These are phyloP conservation scores for Lonicera japonica DNA, from an alignment of 129 eudicot species.

Conservation along the genomic window DNA sequence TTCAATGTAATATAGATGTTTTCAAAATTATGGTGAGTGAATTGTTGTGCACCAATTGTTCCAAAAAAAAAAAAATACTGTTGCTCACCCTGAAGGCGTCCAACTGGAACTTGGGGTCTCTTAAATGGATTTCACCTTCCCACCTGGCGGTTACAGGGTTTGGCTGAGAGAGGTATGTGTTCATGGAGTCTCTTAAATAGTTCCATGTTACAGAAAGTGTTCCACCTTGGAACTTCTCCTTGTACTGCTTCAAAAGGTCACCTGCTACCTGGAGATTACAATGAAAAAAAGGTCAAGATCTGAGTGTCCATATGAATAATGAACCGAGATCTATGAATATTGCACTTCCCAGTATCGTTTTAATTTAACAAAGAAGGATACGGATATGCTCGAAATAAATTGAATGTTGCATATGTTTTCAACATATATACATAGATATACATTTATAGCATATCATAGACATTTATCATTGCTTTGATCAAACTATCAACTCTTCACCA, in stretches of 20 bases:
- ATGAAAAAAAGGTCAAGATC: neutral
- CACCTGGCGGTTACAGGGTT: constrained; percentile 90
- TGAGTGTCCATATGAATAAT: neutral
- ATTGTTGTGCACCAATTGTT: too few relatives aligned
- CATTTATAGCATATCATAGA: too few relatives aligned
- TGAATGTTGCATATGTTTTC: too few relatives aligned
- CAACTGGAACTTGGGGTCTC: constrained; percentile 86
- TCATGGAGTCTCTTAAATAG: constrained; percentile 92
- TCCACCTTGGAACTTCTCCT: constrained; percentile 86
- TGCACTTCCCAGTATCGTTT: too few relatives aligned
- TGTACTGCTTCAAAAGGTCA: constrained; percentile 85
- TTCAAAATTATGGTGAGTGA: too few relatives aligned
- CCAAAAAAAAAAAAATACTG: too few relatives aligned
- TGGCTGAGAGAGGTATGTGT: constrained; percentile 83
- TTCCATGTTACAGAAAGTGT: constrained; percentile 82
- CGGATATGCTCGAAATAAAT: too few relatives aligned
- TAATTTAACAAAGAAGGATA: too few relatives aligned
- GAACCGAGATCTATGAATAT: neutral
- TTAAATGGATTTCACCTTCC: constrained; percentile 90
- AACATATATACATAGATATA: too few relatives aligned
- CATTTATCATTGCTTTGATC: too few relatives aligned
- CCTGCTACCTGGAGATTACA: constrained; percentile 63
- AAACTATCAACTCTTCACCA: too few relatives aligned
- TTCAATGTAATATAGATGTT: too few relatives aligned
- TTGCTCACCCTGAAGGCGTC: constrained; percentile 86